Conservation (phyloP, 2,329 filamentous ascomycete genomes). For the Boeremia exigua region DNA sequence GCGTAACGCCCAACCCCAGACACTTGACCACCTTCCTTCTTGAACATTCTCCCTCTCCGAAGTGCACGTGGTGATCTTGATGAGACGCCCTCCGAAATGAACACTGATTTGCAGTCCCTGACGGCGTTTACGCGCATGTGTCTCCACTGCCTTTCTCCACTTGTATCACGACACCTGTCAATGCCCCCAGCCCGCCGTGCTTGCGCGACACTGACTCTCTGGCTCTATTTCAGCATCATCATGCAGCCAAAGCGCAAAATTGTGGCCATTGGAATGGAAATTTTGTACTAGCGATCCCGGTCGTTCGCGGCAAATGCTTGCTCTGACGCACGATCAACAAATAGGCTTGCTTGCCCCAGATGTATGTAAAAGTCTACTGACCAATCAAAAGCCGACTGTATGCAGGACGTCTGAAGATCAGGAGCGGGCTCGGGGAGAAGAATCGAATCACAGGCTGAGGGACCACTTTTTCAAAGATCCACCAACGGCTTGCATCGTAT, state of each 20-base stretch:
- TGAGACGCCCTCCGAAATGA: conserved; percentile 5
- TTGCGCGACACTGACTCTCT: conserved; percentile 2
- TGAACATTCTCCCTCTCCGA: conserved; percentile 1
- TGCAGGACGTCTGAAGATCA: conserved; percentile 35
- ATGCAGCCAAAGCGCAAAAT: conserved; percentile 13
- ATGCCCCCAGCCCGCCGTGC: conserved; percentile 5
- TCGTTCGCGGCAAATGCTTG: conserved; percentile 10
- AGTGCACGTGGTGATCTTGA: conserved; percentile 12
- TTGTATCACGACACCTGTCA: conserved; percentile 11
- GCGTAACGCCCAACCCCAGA: conserved; percentile 19
- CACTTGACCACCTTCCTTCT: conserved; percentile 17
- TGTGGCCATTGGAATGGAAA: conserved; percentile 6
- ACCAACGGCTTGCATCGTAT: conserved; percentile 32
- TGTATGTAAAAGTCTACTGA: conserved; percentile 6
- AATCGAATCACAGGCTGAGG: conserved; percentile 28
- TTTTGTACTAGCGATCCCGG: conserved; percentile 11
- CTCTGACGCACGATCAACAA: conserved; percentile 18
- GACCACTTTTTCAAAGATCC: conserved; percentile 24
- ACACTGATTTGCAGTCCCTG: conserved; percentile 15
- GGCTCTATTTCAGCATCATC: conserved; percentile 13
- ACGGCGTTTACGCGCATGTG: conserved; percentile 20
- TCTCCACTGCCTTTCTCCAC: conserved; percentile 22
- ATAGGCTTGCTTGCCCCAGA: conserved; percentile 20
- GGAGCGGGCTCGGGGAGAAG: conserved; percentile 20
- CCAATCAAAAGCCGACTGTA: conserved; percentile 27